These are phyloP conservation scores for Euphorbia peplus DNA, from an alignment of 345 rosid genomes.

Conservation along the genomic window DNA sequence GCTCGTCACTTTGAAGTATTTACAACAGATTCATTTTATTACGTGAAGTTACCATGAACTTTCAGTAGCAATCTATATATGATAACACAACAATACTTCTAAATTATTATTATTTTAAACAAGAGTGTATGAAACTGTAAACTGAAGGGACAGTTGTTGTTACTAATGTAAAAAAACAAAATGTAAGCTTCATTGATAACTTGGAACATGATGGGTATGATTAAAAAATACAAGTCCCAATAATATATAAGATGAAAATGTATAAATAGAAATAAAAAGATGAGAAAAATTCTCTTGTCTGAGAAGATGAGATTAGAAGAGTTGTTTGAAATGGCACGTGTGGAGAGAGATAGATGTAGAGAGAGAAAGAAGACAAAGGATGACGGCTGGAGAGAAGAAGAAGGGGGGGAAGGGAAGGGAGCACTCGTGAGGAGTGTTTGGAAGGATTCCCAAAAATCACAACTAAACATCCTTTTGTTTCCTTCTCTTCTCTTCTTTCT, in stretches of 20 bases:
- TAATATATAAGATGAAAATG: background rate
- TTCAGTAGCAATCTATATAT: too few species aligned
- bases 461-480: slow-evolving; percentile 34
- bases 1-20: too few species aligned
- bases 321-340: slow-evolving; percentile 32
- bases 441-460: slow-evolving; percentile 47
- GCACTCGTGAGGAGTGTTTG: slow-evolving; percentile 63
- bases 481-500: slow-evolving; percentile 43
- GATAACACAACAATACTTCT: too few species aligned
- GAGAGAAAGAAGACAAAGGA: slow-evolving; percentile 29
- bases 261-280: too few species aligned
- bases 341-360: slow-evolving; percentile 29
- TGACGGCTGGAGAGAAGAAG: slow-evolving; percentile 27
- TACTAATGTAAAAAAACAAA: too few species aligned
- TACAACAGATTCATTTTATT: too few species aligned
- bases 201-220: background rate
- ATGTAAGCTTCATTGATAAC: background rate
- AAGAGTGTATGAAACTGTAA: too few species aligned
- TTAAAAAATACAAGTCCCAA: background rate
- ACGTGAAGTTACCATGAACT: too few species aligned
- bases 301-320: background rate
- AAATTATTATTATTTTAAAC: too few species aligned
- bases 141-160: background rate
- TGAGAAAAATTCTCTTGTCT: too few species aligned
- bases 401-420: slow-evolving; percentile 5